A percentile compares a stretch with the other conserved stretches of the same genome.
These are phyloP conservation scores for Crataegus laevigata DNA, from an alignment of 306 rosid species.

Conservation along the genomic window DNA sequence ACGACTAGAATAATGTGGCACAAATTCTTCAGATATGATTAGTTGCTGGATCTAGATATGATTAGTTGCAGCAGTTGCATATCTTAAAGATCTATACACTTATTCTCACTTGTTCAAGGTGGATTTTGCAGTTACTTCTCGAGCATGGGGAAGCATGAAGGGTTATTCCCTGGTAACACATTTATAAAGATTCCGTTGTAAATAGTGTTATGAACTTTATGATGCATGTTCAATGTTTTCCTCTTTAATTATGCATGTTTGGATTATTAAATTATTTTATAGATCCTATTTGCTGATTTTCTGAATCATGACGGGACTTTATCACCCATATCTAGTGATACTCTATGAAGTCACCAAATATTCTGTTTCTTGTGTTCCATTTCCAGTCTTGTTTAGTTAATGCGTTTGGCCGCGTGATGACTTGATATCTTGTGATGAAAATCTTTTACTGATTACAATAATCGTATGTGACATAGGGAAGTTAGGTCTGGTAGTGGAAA, in stretches of 20 bases:
- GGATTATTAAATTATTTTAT: constrained; percentile 16
- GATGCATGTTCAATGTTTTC: not conserved
- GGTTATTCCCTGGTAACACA: constrained; percentile 74
- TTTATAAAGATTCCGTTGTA: constrained; percentile 5
- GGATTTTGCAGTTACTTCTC: constrained; percentile 64
- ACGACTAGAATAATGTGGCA: too few relatives aligned
- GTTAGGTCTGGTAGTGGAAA: too few relatives aligned
- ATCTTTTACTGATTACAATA: too few relatives aligned
- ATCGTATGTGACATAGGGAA: too few relatives aligned
- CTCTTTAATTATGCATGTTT: not conserved
- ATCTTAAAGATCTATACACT: not conserved
- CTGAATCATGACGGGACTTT: constrained; percentile 60
- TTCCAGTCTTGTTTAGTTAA: too few relatives aligned
- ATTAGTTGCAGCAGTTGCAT: not conserved
- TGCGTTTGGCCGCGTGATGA: too few relatives aligned
- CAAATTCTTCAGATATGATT: too few relatives aligned
- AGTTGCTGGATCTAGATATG: not conserved
- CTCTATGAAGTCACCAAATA: too few relatives aligned
- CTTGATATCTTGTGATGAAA: too few relatives aligned
- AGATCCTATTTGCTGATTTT: constrained; percentile 90
- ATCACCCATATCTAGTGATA: too few relatives aligned
- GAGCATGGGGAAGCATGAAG: constrained; percentile 73
- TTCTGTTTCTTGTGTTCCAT: too few relatives aligned
- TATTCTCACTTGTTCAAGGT: constrained; percentile 20
- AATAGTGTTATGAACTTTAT: not conserved